Evolutionary conservation across 139 green algal genomes (phyloP), one percentile per base, ranked within the genome.

Genomic region (Chlorella ohadii): DNA sequence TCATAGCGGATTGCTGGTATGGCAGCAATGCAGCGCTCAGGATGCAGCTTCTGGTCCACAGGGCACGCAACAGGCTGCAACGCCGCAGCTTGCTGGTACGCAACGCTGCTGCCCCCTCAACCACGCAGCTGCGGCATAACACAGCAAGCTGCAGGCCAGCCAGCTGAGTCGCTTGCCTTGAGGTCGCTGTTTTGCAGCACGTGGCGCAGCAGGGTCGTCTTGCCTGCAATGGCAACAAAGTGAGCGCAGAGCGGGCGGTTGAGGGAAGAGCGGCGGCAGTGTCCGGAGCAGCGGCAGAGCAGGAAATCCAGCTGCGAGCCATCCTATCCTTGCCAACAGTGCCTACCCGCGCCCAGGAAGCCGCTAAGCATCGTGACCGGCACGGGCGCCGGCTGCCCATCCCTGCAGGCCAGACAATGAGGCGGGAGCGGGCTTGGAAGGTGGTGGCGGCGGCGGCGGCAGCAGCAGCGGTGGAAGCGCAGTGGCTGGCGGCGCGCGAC

Each of bases 141-240:
- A 59, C 51, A 59, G 22, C 25, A 67, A 4, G 64, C 64, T 41
- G n/a, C 65, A 72, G 16, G 31, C n/a, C 31, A 72, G 64, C 3
- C 59, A 11, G 59, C 59, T 55, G 44, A 27, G 36, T 27, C 25
- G 34, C 64, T 34, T 34, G 34, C 64, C 89, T 98, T 98, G 41
- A 95, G 84, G 36, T 84, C 91, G 17, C 57, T 90, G 72, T 97
- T 95, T 72, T 97, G 89, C 72, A 98, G 84, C 39, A 98, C 74
- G 76, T 98, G 87, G 3, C 94, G 89, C 71, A 98, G 89, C 17
- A 98, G 84, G 13, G 96, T 98, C 0, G 96, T 98, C 82, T 98
- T 98, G 67, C 96, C 96, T 93, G 90, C 65, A 51, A 59, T 72
- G n/a, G 64, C 25, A n/a, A 36, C 9, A 51, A 28, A 68, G 31